phyloP scores from a whole-genome alignment of 164 flowering plant genomes.

The Cinnamomum chago region DNA sequence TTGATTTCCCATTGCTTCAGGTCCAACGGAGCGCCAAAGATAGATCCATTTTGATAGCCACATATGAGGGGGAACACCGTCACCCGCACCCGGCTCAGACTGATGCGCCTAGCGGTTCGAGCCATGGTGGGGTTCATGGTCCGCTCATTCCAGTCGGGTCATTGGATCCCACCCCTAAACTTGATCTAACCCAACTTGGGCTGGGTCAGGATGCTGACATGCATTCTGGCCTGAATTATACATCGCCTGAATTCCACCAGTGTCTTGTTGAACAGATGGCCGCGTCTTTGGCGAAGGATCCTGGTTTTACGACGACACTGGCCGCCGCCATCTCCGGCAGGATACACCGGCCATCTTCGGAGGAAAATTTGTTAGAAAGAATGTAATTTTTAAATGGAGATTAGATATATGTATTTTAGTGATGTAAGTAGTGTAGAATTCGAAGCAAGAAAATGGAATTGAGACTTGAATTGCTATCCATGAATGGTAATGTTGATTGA shows the following conservation, averaged over 20 bases:
- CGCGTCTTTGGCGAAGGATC: slow-evolving; percentile 35
- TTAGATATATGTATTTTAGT: not conserved
- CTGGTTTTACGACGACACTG: slow-evolving; percentile 34
- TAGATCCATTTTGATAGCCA: slow-evolving; percentile 33
- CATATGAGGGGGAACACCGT: slow-evolving; percentile 57
- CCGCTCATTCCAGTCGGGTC: slow-evolving; percentile 15
- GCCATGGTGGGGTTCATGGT: not conserved
- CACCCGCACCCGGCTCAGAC: slow-evolving; percentile 27
- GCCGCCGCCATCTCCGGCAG: slow-evolving; percentile 43
- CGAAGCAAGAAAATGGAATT: not conserved
- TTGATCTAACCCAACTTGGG: slow-evolving; percentile 46
- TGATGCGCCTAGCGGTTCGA: slow-evolving; percentile 28
- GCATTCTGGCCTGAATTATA: not conserved
- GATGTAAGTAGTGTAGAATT: not conserved
- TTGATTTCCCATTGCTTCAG: slow-evolving; percentile 15
- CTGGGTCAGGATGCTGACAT: slow-evolving; percentile 1
- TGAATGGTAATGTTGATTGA: no score
- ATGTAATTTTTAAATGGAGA: not conserved
- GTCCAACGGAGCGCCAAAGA: slow-evolving; percentile 47
- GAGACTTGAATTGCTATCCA: not conserved
- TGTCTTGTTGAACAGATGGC: slow-evolving; percentile 33
- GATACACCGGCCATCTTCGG: slow-evolving; percentile 2
- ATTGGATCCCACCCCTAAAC: slow-evolving; percentile 19
- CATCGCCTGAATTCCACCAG: slow-evolving; percentile 26
- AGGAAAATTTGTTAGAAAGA: slow-evolving; percentile 6